Conservation (phyloP, 768 basidiomycete genomes). For the Pisolithus microcarpus region DNA sequence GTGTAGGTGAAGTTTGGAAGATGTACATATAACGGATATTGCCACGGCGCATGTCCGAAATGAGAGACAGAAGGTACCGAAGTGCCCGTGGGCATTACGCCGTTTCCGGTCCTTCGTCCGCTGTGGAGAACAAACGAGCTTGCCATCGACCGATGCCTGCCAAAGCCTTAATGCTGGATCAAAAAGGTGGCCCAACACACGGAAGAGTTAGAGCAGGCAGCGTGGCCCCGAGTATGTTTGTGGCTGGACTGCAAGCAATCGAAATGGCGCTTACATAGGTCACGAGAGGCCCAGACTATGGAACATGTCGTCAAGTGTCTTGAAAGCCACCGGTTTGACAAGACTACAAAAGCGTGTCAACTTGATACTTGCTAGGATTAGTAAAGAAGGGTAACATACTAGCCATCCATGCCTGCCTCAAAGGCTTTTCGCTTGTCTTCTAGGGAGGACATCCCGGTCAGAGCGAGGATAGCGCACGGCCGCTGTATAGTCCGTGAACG, state of each 20-base stretch:
- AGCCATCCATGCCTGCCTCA: slow-evolving; percentile 90
- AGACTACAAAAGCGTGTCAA: slow-evolving; percentile 41
- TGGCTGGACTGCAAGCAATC: background rate
- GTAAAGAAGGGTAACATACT: slow-evolving; percentile 49
- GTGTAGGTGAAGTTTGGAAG: too few relatives aligned
- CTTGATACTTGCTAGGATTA: background rate
- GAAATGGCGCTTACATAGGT: slow-evolving; percentile 5
- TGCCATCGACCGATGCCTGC: too few relatives aligned
- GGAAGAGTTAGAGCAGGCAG: too few relatives aligned
- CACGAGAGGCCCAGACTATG: slow-evolving; percentile 53
- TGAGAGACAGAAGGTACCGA: too few relatives aligned
- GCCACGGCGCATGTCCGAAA: too few relatives aligned
- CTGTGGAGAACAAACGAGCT: too few relatives aligned
- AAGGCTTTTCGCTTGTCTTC: slow-evolving; percentile 92
- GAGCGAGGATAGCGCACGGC: slow-evolving; percentile 63
- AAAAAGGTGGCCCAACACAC: too few relatives aligned
- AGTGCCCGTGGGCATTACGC: too few relatives aligned
- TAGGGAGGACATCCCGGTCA: slow-evolving; percentile 89
- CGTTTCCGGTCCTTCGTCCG: too few relatives aligned
- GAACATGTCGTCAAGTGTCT: slow-evolving; percentile 80
- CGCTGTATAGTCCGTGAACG: slow-evolving; percentile 26
- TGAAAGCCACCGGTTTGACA: slow-evolving; percentile 95
- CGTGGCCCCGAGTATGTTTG: background rate
- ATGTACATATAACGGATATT: too few relatives aligned
- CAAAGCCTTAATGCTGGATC: too few relatives aligned